Base-by-base conservation (phyloP, 2,329 filamentous ascomycete genomes). In the Alternaria hordeiaustralica region DNA sequence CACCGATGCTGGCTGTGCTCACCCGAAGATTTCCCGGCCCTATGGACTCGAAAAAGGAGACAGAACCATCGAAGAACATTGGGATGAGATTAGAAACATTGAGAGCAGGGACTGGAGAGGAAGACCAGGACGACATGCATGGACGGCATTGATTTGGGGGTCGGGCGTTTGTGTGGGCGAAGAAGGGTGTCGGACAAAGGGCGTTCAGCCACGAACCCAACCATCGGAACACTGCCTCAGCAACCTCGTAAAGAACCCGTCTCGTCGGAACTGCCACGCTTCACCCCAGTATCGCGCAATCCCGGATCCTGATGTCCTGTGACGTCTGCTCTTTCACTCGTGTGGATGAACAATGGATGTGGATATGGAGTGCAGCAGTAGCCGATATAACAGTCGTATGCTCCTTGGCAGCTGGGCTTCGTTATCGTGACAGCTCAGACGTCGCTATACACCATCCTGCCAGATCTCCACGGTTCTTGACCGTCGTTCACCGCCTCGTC, bases 271-370 rank as follows among this genome's bases (percentile, higher is more conserved):
- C 60, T 41, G 58, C 43, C 20, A 36, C 47, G 44, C 58, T 59
- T 49, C 56, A 51, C 56, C 47, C 60, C 62, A 47, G 58, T 64
- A 63, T 56, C 69, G 69, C 69, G 71, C 70, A 49, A 18, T 41
- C 36, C 3, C 36, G 36, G n/a, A 41, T 41, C 36, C 36, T 9
- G 6, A 58, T 43, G 21, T 43, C 30, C 30, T 20, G 13, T 44
- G 25, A 45, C 50, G 63, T 64, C 60, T 66, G 41, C 55, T 43
- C 49, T 25, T 47, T 56, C 51, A 46, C 33, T 18, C 30, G 20
- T 25, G 26, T 21, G 44, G 33, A 50, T 11, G 33, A 28, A 30
- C 53, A 56, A 49, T 51, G 55, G 53, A 51, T 33, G 43, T 49
- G 28, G 54, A 30, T 23, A 41, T 44, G 44, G 45, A 49, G 23